Base-by-base conservation (phyloP, 176 grass and related monocot genomes). In the Ampelocalamus luodianensis region DNA sequence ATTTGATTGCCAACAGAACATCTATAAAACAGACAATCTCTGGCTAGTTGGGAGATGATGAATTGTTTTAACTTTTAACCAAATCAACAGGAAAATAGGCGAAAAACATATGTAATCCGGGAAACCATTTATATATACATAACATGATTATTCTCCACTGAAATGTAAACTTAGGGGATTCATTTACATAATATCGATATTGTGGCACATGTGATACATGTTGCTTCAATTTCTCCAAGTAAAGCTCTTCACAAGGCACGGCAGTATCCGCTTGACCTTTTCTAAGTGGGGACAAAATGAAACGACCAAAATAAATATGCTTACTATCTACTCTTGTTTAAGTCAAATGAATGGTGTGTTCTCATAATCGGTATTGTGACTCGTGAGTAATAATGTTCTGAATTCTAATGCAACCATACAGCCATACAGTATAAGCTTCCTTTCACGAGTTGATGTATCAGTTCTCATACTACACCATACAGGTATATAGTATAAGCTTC, bases 151-250 rank as follows among this genome's bases (percentile, higher is more conserved):
- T 60, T 67, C 24, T 38, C 62, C 54, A 36, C 8, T 75, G 65
- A 56, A 16, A 45, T 87, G 39, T 18, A 75, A 38, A 68, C 22
- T 37, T 45, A 1, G 2, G 65, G 2, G 27, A 9, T 87, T 76
- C 65, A 67, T 69, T 29, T 88, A 46, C 38, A 67, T 55, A 50
- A 88, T 26, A 84, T 66, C 48, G 2, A 51, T 66, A 66, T 48
- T 18, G 43, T 2, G 3, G 43, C 43, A 45, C 9, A 6, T 39
- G 0, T 44, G 43, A 44, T 44, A 44, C 8, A 44, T 44, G 43
- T 45, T 44, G 40, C 8, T 43, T 44, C 9, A 2, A 44, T 44
- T 44, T 44, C 43, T 2, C 43, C 43, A 44, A 44, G 43, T 44
- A 44, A 44, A 44, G 43, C 43, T 44, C 43, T 44, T 44, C 10